Evolutionary conservation across 2,329 filamentous ascomycete genomes (phyloP).

Genomic region (Truncatella angustata): DNA sequence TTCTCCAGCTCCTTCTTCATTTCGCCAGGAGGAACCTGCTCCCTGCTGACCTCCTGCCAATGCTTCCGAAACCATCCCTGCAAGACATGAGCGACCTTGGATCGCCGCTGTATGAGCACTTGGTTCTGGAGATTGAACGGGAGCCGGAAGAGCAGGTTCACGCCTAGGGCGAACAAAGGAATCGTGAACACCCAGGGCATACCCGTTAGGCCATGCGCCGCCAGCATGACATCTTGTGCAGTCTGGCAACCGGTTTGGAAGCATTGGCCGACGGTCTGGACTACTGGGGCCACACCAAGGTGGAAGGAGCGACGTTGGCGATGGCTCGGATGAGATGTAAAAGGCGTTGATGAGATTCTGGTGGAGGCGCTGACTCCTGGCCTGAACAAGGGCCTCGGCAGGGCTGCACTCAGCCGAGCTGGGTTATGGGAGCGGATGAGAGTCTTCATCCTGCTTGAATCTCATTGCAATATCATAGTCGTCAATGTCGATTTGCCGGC

Average conservation of each 20-base stretch:
- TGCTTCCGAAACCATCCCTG: slow-evolving; percentile 32
- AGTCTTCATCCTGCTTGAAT: background rate
- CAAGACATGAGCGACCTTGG: slow-evolving; percentile 28
- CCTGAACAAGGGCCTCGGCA: too few species aligned
- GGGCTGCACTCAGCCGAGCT: too few species aligned
- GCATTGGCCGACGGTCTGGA: slow-evolving; percentile 28
- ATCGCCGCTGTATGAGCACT: slow-evolving; percentile 26
- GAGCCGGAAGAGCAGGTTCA: slow-evolving; percentile 44
- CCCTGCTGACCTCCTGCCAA: slow-evolving; percentile 17
- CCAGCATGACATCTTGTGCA: slow-evolving; percentile 42
- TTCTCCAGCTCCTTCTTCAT: slow-evolving; percentile 23
- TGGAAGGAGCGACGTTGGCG: slow-evolving; percentile 26
- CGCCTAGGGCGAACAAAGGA: slow-evolving; percentile 46
- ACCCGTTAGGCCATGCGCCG: slow-evolving; percentile 39
- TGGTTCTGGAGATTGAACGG: slow-evolving; percentile 43
- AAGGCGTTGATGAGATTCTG: background rate
- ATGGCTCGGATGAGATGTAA: background rate
- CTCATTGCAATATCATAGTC: too few species aligned
- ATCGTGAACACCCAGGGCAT: slow-evolving; percentile 55
- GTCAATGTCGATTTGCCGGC: too few species aligned
- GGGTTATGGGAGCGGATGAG: too few species aligned
- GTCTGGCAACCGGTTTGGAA: slow-evolving; percentile 27
- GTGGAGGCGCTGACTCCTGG: background rate
- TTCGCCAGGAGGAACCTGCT: slow-evolving; percentile 10
- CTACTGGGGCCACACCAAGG: too few species aligned